phyloP scores from a whole-genome alignment of 2,329 filamentous ascomycete genomes.

The Epichloe gansuensis region DNA sequence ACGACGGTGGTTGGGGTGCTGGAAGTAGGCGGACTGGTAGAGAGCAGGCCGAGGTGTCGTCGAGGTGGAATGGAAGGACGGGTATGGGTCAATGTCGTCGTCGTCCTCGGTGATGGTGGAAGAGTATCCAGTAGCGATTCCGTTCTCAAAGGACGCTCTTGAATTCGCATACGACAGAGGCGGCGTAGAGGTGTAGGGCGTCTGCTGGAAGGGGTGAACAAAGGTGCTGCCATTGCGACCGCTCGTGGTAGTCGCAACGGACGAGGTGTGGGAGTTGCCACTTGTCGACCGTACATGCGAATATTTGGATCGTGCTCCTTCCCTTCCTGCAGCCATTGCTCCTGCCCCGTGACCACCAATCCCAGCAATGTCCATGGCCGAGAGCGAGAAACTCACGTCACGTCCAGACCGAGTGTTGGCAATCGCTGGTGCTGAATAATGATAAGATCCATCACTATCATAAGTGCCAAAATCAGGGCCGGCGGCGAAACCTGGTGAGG shows the following conservation, averaged over 20 bases:
- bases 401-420: slow-evolving; percentile 8
- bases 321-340: slow-evolving; percentile 3
- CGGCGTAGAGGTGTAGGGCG: slow-evolving; percentile 47
- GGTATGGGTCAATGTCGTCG: slow-evolving; percentile 18
- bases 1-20: slow-evolving; percentile 14
- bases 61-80: slow-evolving; percentile 8
- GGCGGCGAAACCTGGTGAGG: slow-evolving; percentile 8
- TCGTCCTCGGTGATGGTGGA: slow-evolving; percentile 43
- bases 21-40: slow-evolving; percentile 8
- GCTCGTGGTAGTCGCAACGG: slow-evolving; percentile 42
- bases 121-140: slow-evolving; percentile 27
- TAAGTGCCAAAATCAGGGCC: slow-evolving; percentile 15
- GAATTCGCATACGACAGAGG: slow-evolving; percentile 48
- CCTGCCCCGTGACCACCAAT: neutral
- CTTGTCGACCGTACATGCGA: slow-evolving; percentile 47
- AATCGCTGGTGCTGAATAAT: slow-evolving; percentile 6
- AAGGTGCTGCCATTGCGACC: slow-evolving; percentile 36
- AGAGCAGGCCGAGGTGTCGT: slow-evolving; percentile 3
- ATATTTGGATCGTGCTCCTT: slow-evolving; percentile 22
- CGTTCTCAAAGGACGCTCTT: slow-evolving; percentile 36
- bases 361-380: slow-evolving; percentile 21
- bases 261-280: slow-evolving; percentile 41
- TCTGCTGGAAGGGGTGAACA: slow-evolving; percentile 54
- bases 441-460: slow-evolving; percentile 14
- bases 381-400: slow-evolving; percentile 37